These are phyloP conservation scores for Prunus salicina DNA, from an alignment of 306 rosid genomes.

Conservation along the genomic window DNA sequence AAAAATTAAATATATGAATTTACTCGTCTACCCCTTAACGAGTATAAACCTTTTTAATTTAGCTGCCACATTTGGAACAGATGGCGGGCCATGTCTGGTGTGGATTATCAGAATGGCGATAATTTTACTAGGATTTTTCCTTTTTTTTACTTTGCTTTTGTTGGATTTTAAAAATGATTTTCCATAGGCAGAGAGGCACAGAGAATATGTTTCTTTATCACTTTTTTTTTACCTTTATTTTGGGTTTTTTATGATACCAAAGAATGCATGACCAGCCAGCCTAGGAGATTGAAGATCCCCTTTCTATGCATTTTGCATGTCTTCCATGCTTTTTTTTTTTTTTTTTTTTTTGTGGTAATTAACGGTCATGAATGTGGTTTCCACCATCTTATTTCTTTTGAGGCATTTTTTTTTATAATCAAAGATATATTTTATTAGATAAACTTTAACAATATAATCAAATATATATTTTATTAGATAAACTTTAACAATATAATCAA, in stretches of 20 bases:
- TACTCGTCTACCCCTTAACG: background rate
- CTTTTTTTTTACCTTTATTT: background rate
- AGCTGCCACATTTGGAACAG: background rate
- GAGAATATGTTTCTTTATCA: background rate
- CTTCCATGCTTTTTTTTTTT: background rate
- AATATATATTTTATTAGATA: too few species aligned
- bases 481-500: too few species aligned
- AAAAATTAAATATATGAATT: background rate
- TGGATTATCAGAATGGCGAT: background rate
- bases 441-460: too few species aligned
- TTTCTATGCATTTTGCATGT: background rate
- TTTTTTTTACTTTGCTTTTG: background rate
- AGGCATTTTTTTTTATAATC: too few species aligned
- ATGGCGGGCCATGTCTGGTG: background rate
- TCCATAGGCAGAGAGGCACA: background rate
- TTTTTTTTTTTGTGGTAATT: too few species aligned
- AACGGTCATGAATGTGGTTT: too few species aligned
- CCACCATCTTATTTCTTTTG: too few species aligned
- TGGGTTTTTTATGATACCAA: background rate
- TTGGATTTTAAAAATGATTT: background rate
- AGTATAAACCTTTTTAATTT: background rate
- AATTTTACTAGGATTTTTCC: background rate
- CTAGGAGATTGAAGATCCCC: background rate
- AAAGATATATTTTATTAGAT: too few species aligned
- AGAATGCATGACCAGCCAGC: background rate